A percentile compares a stretch with the other conserved stretches of the same genome.
Evolutionary conservation across 306 rosid genomes (phyloP).

Genomic region (Biancaea sappan): DNA sequence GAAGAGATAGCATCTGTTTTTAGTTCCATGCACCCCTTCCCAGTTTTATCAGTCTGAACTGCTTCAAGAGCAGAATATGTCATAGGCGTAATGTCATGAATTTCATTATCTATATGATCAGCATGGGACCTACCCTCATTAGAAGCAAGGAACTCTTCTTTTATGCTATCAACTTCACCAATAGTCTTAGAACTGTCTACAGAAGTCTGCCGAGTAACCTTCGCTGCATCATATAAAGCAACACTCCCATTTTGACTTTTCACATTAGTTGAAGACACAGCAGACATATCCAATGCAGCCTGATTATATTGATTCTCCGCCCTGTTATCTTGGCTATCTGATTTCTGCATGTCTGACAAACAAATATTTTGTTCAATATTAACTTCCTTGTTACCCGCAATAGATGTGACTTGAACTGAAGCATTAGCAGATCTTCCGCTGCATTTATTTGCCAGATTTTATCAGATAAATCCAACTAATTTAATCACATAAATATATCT

Average conservation of each 20-base stretch:
- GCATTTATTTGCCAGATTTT: constrained; percentile 43
- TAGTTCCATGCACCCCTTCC: constrained; percentile 41
- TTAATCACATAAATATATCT: constrained; percentile 18
- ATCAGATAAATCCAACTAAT: constrained; percentile 29
- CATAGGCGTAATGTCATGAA: constrained; percentile 28
- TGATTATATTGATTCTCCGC: constrained; percentile 33
- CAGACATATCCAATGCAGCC: constrained; percentile 29
- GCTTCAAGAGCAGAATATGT: constrained; percentile 41
- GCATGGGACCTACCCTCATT: constrained; percentile 38
- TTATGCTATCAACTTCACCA: constrained; percentile 36
- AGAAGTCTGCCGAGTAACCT: constrained; percentile 45
- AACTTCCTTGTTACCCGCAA: constrained; percentile 49
- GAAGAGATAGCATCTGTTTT: constrained; percentile 36
- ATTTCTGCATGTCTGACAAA: constrained; percentile 41
- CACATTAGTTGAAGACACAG: constrained; percentile 37
- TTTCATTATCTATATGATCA: constrained; percentile 33
- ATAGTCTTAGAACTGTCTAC: constrained; percentile 36
- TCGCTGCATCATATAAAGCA: constrained; percentile 29
- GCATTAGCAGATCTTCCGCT: constrained; percentile 46
- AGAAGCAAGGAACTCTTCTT: constrained; percentile 42
- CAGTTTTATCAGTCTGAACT: constrained; percentile 33
- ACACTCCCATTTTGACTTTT: constrained; percentile 41
- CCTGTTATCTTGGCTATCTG: constrained; percentile 26
- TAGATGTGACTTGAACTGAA: constrained; percentile 37
- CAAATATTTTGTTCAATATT: constrained; percentile 38